Evolutionary conservation across 768 basidiomycete genomes (phyloP).

Genomic region (Lentinula guzmanii): DNA sequence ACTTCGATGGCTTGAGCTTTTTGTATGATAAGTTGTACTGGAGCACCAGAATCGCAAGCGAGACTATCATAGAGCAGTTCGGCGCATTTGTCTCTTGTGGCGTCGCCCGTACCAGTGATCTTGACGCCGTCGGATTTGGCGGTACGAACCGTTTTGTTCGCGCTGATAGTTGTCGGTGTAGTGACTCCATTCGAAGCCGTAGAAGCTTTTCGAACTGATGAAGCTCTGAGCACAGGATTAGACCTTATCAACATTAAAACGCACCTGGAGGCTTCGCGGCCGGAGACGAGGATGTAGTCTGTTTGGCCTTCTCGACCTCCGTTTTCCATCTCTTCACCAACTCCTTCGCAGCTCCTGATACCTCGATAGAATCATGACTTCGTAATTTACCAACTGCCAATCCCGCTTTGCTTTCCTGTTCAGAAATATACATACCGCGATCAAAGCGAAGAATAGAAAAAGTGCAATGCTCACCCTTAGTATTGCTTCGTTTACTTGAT

Average conservation of each 20-base stretch:
- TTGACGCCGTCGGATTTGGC: constrained; percentile 70
- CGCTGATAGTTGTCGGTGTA: constrained; percentile 14
- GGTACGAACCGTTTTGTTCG: constrained; percentile 39
- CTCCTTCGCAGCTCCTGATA: constrained; percentile 83
- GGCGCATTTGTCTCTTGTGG: constrained; percentile 79
- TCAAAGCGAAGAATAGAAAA: constrained; percentile 12
- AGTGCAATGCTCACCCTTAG: constrained; percentile 56
- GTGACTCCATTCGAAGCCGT: constrained; percentile 24
- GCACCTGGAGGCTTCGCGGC: constrained; percentile 29
- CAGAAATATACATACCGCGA: constrained; percentile 16
- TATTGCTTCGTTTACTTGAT: constrained; percentile 63
- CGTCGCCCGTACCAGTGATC: constrained; percentile 53
- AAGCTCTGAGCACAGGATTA: neutral
- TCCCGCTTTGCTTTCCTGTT: constrained; percentile 86
- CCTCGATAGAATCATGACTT: constrained; percentile 61
- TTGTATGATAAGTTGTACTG: constrained; percentile 58
- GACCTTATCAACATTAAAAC: constrained; percentile 11
- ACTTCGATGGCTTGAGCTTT: constrained; percentile 71
- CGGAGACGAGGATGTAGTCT: constrained; percentile 7
- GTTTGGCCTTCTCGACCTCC: constrained; percentile 71
- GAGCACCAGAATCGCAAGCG: constrained; percentile 74
- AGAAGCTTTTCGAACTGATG: constrained; percentile 19
- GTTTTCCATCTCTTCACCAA: constrained; percentile 90
- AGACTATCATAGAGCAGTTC: constrained; percentile 92
- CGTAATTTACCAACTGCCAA: constrained; percentile 90